These are phyloP conservation scores for Neurospora sp. DNA, from an alignment of 495 filamentous ascomycete genomes.

Conservation along the genomic window DNA sequence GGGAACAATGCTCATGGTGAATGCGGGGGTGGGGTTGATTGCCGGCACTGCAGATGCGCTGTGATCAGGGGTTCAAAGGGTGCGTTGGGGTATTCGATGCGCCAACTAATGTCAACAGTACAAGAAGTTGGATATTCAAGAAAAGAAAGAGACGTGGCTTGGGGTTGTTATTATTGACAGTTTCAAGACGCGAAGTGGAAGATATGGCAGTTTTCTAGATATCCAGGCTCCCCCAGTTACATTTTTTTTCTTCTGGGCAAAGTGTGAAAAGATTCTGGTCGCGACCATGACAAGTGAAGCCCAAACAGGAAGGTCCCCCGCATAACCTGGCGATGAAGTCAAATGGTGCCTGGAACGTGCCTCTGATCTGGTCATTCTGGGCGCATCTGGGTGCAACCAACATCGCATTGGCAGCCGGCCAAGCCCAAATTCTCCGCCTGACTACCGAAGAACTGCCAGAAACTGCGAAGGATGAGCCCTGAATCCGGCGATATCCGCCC, in stretches of 20 bases:
- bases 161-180: not conserved
- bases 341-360: not conserved
- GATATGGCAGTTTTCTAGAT: not conserved
- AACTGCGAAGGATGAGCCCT: not conserved
- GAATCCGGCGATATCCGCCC: not conserved
- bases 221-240: not conserved
- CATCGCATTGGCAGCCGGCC: not conserved
- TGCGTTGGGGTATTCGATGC: not conserved
- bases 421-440: not conserved
- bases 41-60: not conserved
- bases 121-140: not conserved
- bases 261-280: not conserved
- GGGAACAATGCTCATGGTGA: not conserved
- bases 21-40: constrained; percentile 1
- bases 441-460: too few species aligned
- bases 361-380: not conserved
- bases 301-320: constrained; percentile 10
- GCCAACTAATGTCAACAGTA: not conserved
- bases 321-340: not conserved
- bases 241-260: not conserved
- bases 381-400: not conserved
- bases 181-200: not conserved
- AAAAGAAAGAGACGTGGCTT: not conserved
- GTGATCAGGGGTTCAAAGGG: not conserved
- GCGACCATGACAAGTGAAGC: not conserved